Conservation (phyloP, 2,329 filamentous ascomycete species). For the Calonectria naviculata region DNA sequence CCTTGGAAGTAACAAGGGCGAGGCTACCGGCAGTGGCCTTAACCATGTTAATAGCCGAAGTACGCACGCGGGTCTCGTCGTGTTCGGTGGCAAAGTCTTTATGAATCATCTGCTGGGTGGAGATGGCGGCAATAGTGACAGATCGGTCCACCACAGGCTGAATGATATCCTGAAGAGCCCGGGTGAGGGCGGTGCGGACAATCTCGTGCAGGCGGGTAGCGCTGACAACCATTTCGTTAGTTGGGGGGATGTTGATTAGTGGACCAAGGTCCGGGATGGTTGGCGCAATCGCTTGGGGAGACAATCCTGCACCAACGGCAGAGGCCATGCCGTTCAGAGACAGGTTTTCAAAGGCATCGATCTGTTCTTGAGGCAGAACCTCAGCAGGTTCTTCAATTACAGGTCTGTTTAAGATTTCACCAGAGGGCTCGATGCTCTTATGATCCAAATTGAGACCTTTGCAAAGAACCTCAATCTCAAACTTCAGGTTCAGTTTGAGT, state of each 20-base stretch:
- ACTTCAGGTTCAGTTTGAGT: constrained; percentile 95
- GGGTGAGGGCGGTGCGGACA: constrained; percentile 85
- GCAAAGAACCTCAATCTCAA: constrained; percentile 98
- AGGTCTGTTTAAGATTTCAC: constrained; percentile 83
- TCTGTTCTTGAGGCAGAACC: constrained; percentile 70
- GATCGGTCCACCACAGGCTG: constrained; percentile 97
- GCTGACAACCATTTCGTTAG: constrained; percentile 82
- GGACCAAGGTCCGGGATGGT: constrained; percentile 86
- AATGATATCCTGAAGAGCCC: constrained; percentile 95
- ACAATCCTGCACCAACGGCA: constrained; percentile 77
- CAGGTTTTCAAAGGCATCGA: constrained; percentile 87
- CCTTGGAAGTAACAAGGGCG: constrained; percentile 97
- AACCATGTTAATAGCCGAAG: constrained; percentile 91
- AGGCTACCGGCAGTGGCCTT: constrained; percentile 94
- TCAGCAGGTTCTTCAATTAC: constrained; percentile 71
- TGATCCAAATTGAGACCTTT: constrained; percentile 93
- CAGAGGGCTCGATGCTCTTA: constrained; percentile 88
- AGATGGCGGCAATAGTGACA: constrained; percentile 97
- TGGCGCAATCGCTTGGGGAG: constrained; percentile 80
- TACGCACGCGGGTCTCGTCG: constrained; percentile 87
- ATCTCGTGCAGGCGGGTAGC: constrained; percentile 77
- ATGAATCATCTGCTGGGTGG: constrained; percentile 92
- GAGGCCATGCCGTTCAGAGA: constrained; percentile 80
- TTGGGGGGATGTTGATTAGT: constrained; percentile 83
- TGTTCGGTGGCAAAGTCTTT: constrained; percentile 97